Base-by-base conservation (phyloP, 352 stramenopile species). In the Thraustochytrium sp. region DNA sequence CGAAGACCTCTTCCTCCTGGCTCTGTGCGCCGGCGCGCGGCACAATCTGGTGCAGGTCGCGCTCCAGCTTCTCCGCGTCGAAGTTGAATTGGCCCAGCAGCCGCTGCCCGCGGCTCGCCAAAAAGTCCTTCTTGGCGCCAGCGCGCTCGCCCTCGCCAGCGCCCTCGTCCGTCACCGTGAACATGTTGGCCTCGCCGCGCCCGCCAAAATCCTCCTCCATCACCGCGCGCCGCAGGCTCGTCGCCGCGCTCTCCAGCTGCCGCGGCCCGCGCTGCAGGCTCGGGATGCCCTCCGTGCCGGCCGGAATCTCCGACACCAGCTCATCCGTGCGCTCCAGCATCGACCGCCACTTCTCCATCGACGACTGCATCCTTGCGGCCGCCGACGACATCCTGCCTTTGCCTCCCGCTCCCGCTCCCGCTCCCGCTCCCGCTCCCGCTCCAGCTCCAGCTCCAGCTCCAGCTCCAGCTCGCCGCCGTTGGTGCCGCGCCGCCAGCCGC, bases 201-300 rank as follows among this genome's bases (percentile, higher is more conserved):
- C 65, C 65, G 37, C 42, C 34, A 77, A 36, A 62, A 36, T 80
- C 68, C 18, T 80, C 68, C 31, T 80, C 68, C 68, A 80, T 80
- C 8, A 51, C 1, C 5, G 18, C n/a, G 18, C 68, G 42, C 31
- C 68, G 48, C 46, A 80, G 49, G 13, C 48, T 68, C 18, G 44
- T 11, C 21, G 34, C 21, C 26, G 68, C 68, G 31, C 26, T 65
- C 34, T 80, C 68, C 4, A 80, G 68, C 37, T 80, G 68, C 18
- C 42, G 29, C 11, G 51, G 34, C 9, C 40, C 68, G 37, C 68
- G 48, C 44, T 68, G 34, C 26, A 80, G 53, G 18, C 29, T 68
- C 34, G 68, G 68, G 38, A 80, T 80, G 38, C 48, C 48, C 13
- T 80, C 68, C n/a, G 31, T 80, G 53, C 68, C 53, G 23, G 46